Conservation (phyloP, 495 filamentous ascomycete genomes). For the Podospora pseudocomata region DNA sequence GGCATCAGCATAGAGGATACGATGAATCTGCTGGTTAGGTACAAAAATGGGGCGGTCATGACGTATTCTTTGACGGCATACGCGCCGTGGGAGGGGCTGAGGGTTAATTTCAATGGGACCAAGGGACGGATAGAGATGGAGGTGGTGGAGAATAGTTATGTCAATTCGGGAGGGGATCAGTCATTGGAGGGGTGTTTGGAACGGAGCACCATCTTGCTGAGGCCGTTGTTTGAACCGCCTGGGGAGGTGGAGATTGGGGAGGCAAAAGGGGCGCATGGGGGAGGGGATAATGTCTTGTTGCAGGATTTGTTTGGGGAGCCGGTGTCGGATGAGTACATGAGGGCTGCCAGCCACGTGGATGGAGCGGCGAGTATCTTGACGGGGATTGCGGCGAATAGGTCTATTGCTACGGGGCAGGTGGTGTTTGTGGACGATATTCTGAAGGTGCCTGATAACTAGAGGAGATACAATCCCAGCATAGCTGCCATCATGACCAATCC, state of each 20-base stretch:
- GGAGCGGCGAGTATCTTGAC: conserved; percentile 55
- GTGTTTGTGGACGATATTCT: conserved; percentile 45
- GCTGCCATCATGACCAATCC: neutral
- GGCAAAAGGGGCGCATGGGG: conserved; percentile 42
- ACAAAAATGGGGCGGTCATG: conserved; percentile 49
- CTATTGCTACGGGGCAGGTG: conserved; percentile 52
- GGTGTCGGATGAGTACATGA: conserved; percentile 40
- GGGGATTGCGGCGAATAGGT: conserved; percentile 55
- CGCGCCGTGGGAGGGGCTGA: conserved; percentile 48
- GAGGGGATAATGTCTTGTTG: conserved; percentile 44
- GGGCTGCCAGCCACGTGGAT: conserved; percentile 49
- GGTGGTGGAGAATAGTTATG: conserved; percentile 49
- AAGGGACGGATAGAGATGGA: conserved; percentile 45
- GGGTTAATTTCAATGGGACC: conserved; percentile 46
- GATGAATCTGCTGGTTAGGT: conserved; percentile 56
- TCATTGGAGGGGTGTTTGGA: conserved; percentile 43
- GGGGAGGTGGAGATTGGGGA: conserved; percentile 41
- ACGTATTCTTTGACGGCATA: conserved; percentile 48
- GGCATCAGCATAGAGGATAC: conserved; percentile 60
- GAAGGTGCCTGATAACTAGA: conserved; percentile 25
- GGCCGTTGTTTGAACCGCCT: conserved; percentile 45
- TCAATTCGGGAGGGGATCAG: conserved; percentile 47
- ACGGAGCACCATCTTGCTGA: conserved; percentile 33
- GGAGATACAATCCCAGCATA: neutral
- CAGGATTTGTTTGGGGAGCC: conserved; percentile 46